phyloP scores from a whole-genome alignment of 768 basidiomycete species.

The Lanmaoa rubissima region DNA sequence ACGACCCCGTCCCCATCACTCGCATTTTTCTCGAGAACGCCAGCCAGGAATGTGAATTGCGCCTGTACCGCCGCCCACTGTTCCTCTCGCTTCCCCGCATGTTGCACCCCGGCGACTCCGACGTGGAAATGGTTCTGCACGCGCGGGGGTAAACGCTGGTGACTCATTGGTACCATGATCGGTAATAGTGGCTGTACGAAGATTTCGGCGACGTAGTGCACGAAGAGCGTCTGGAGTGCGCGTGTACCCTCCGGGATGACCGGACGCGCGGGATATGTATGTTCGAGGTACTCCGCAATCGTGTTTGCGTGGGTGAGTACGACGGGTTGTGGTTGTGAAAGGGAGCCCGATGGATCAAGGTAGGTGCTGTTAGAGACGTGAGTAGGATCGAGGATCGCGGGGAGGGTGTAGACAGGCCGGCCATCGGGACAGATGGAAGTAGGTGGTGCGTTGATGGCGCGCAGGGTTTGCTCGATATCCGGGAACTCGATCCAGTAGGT shows the following conservation, averaged over 20 bases:
- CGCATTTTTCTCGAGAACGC: conserved; percentile 64
- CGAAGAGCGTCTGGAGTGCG: conserved; percentile 66
- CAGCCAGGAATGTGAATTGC: conserved; percentile 64
- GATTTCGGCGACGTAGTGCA: conserved; percentile 64
- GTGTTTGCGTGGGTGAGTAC: conserved; percentile 57
- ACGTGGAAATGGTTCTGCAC: conserved; percentile 49
- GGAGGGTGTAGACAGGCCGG: conserved; percentile 62
- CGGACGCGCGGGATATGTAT: conserved; percentile 63
- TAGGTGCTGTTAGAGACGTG: not conserved
- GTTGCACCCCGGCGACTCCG: conserved; percentile 9
- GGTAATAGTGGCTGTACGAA: conserved; percentile 64
- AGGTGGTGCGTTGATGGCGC: conserved; percentile 58
- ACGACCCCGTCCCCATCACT: conserved; percentile 63
- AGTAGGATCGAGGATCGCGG: conserved; percentile 61
- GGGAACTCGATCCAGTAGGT: conserved; percentile 72
- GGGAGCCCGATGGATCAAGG: conserved; percentile 5
- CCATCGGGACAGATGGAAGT: conserved; percentile 54
- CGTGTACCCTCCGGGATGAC: conserved; percentile 70
- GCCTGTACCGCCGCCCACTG: conserved; percentile 64
- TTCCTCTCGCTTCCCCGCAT: conserved; percentile 50
- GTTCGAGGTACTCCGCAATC: conserved; percentile 74
- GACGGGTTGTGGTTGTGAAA: conserved; percentile 43
- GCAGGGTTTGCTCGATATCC: conserved; percentile 62
- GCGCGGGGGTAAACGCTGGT: conserved; percentile 56
- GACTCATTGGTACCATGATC: conserved; percentile 68